phyloP scores from a whole-genome alignment of 352 stramenopile species.

The Globisporangium ultimum region DNA sequence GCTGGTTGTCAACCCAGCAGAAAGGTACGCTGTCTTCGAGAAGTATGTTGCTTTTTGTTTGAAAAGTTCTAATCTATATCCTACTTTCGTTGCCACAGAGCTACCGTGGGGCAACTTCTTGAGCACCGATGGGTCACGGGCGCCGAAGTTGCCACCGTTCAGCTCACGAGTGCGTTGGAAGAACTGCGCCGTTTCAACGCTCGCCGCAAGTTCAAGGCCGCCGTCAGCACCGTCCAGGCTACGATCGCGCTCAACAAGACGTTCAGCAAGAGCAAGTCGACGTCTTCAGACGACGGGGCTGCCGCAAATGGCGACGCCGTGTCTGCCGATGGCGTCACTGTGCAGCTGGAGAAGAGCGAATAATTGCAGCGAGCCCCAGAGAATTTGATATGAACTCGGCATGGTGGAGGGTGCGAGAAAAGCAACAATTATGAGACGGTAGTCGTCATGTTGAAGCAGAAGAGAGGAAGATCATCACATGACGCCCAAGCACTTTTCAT shows the following conservation, averaged over 20 bases:
- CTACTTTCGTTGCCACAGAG: constrained; percentile 24
- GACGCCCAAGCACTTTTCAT: too few relatives aligned
- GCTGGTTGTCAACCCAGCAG: constrained; percentile 87
- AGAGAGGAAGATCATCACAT: background rate
- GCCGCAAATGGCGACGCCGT: constrained; percentile 6
- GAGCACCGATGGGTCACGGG: constrained; percentile 90
- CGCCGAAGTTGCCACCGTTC: constrained; percentile 78
- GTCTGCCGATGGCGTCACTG: constrained; percentile 18
- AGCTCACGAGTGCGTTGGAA: constrained; percentile 90
- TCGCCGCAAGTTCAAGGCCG: constrained; percentile 93
- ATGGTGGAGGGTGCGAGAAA: background rate
- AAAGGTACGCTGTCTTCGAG: constrained; percentile 46
- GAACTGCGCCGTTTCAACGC: constrained; percentile 93
- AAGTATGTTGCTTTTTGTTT: background rate
- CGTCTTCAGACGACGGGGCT: constrained; percentile 11
- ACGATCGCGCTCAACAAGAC: constrained; percentile 74
- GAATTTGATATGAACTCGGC: constrained; percentile 6
- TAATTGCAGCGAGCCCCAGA: constrained; percentile 1
- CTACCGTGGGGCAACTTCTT: constrained; percentile 82
- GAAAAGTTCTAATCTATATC: too few relatives aligned
- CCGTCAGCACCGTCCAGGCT: constrained; percentile 84
- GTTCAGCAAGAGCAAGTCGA: constrained; percentile 59
- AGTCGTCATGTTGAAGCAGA: background rate
- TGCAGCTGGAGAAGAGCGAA: constrained; percentile 21
- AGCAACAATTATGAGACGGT: background rate